Conservation (phyloP, 129 eudicot genomes). For the Artemisia argyi region DNA sequence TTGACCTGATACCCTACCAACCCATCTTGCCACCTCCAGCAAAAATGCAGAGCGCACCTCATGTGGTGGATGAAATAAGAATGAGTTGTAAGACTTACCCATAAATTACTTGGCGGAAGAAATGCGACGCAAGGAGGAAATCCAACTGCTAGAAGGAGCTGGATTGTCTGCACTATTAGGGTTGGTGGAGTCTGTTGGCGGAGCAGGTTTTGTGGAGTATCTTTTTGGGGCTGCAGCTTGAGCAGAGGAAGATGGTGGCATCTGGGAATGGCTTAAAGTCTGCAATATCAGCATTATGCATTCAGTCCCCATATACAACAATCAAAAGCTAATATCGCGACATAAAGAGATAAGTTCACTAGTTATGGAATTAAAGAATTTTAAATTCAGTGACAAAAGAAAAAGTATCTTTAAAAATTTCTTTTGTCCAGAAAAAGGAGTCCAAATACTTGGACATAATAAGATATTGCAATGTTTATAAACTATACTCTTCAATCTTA, state of each 20-base stretch:
- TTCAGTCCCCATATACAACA: slow-evolving; percentile 14
- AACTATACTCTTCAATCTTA: background rate
- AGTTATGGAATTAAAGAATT: background rate
- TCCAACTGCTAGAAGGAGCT: slow-evolving; percentile 92
- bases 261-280: slow-evolving; percentile 41
- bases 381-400: background rate
- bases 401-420: background rate
- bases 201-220: slow-evolving; percentile 56
- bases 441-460: background rate
- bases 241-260: slow-evolving; percentile 63
- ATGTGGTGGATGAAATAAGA: background rate
- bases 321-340: background rate
- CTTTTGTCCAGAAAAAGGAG: background rate
- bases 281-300: slow-evolving; percentile 27
- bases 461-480: background rate
- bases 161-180: slow-evolving; percentile 54
- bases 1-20: no score
- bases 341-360: background rate
- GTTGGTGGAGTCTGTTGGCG: slow-evolving; percentile 61
- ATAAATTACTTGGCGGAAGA: slow-evolving; percentile 78
- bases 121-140: slow-evolving; percentile 81
- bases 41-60: background rate
- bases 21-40: background rate
- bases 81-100: slow-evolving; percentile 31
- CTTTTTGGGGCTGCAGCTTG: slow-evolving; percentile 52